These are phyloP conservation scores for Lentinus tigrinus DNA, from an alignment of 768 basidiomycete genomes.

Conservation along the genomic window DNA sequence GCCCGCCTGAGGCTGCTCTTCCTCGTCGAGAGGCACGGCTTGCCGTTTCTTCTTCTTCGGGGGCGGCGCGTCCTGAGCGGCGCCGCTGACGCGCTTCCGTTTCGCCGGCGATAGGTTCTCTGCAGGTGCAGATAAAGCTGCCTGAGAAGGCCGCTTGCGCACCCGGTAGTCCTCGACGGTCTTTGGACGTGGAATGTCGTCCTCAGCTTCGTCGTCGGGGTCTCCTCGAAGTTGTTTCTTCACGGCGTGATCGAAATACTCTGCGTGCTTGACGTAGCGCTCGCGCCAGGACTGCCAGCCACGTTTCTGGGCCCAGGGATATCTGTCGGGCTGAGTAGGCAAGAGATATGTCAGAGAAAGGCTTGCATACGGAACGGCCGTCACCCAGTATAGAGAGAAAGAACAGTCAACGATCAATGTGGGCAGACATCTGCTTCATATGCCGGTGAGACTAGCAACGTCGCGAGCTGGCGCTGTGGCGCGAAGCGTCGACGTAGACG, in stretches of 20 bases:
- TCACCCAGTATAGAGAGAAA: no score
- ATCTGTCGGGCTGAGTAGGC: slow-evolving; percentile 42
- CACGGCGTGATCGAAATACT: slow-evolving; percentile 60
- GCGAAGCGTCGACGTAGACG: no score
- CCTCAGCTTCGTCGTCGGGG: background rate
- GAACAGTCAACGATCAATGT: no score
- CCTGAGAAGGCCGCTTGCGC: background rate
- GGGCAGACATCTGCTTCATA: no score
- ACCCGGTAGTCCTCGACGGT: background rate
- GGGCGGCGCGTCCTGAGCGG: background rate
- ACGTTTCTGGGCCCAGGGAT: slow-evolving; percentile 74
- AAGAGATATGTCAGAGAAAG: no score
- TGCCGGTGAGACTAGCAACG: no score
- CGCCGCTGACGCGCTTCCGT: background rate
- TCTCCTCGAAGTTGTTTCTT: background rate
- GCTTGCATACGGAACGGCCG: no score
- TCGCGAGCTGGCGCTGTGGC: no score
- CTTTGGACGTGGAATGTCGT: background rate
- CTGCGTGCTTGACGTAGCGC: slow-evolving; percentile 74
- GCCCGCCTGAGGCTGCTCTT: background rate
- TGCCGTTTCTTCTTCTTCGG: slow-evolving; percentile 10
- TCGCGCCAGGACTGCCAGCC: slow-evolving; percentile 87
- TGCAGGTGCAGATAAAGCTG: background rate
- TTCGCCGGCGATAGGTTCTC: background rate
- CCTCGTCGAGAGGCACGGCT: no score